phyloP scores from a whole-genome alignment of 495 filamentous ascomycete genomes.

The Penicillium dipodomyicola region DNA sequence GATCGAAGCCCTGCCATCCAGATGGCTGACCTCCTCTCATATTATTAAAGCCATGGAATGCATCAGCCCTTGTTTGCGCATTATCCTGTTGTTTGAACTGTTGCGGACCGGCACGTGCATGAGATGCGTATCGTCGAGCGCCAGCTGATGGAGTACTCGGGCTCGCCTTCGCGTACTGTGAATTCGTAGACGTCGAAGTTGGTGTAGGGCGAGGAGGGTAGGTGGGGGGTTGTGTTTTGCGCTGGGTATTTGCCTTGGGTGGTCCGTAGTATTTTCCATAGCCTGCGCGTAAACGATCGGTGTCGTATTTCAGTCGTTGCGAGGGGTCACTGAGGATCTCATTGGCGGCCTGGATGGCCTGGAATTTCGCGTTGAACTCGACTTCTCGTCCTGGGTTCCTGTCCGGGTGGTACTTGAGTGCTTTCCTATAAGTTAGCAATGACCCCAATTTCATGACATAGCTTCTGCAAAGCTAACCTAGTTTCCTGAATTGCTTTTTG shows the following conservation, averaged over 20 bases:
- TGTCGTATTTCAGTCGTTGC: slow-evolving; percentile 72
- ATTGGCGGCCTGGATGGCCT: slow-evolving; percentile 79
- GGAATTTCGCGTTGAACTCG: slow-evolving; percentile 76
- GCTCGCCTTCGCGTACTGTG: slow-evolving; percentile 28
- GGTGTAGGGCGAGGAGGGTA: slow-evolving; percentile 20
- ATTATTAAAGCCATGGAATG: slow-evolving; percentile 66
- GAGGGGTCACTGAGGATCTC: slow-evolving; percentile 73
- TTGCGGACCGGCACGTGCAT: slow-evolving; percentile 43
- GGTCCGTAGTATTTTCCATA: slow-evolving; percentile 43
- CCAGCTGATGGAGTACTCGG: slow-evolving; percentile 49
- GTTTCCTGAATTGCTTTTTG: slow-evolving; percentile 81
- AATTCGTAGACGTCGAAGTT: slow-evolving; percentile 25
- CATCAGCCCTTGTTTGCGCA: slow-evolving; percentile 54
- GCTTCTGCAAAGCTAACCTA: slow-evolving; percentile 54
- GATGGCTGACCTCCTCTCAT: slow-evolving; percentile 51
- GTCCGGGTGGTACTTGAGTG: slow-evolving; percentile 84
- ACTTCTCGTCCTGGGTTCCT: slow-evolving; percentile 79
- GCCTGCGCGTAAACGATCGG: slow-evolving; percentile 55
- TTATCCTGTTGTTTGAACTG: slow-evolving; percentile 50
- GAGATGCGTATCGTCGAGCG: slow-evolving; percentile 55
- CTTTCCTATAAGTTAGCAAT: slow-evolving; percentile 40
- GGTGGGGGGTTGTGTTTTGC: slow-evolving; percentile 28
- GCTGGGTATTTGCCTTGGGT: slow-evolving; percentile 29
- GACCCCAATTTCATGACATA: background rate
- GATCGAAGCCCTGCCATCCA: slow-evolving; percentile 44